Evolutionary conservation across 345 rosid genomes (phyloP), one percentile per base, ranked within the genome.

Genomic region (Ceriops decandra): DNA sequence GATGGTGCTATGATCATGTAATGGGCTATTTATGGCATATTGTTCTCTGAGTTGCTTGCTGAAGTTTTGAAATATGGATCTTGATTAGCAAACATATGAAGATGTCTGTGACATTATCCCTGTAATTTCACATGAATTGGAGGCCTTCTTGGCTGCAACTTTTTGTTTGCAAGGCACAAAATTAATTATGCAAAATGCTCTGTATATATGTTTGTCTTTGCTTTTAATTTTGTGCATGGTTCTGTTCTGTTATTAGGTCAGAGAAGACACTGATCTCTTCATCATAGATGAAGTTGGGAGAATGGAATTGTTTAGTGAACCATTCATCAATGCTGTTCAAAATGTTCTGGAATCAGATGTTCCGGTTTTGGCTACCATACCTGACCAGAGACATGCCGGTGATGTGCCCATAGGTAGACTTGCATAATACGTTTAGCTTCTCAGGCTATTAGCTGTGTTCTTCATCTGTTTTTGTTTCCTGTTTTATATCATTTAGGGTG

Each of bases 281-380:
- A 83, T 87, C 71, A 78, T 88, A 16, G 92, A 90, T 67, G 92
- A 90, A 81, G 82, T 87, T 74, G 92, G 90, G 64, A 86, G 83
- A 81, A 90, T 90, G 96, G 93, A 90, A 81, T 52, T 90, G 74
- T 86, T 35, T 63, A 83, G 96, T 69, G 82, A 86, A 33, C 72
- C 82, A 21, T 88, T 90, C 81, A 81, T 88, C 74, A 91, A 91
- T 32, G 85, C 91, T 70, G 84, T 86, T 38, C 79, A 85, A 9
- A 85, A 68, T 59, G 76, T 88, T 79, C 82, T 86, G 56, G 85
- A 84, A 63, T 86, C 90, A 57, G 81, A 80, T 68, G 63, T 84
- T 72, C 88, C 90, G 1, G 36, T 88, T 52, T 64, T 85, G 67
- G 91, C 91, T 71, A 80, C 96, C 24, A 62, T 86, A 42, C 96